These are phyloP conservation scores for Fomitopsis palustris DNA, from an alignment of 1,284 basidiomycete genomes.

Conservation along the genomic window DNA sequence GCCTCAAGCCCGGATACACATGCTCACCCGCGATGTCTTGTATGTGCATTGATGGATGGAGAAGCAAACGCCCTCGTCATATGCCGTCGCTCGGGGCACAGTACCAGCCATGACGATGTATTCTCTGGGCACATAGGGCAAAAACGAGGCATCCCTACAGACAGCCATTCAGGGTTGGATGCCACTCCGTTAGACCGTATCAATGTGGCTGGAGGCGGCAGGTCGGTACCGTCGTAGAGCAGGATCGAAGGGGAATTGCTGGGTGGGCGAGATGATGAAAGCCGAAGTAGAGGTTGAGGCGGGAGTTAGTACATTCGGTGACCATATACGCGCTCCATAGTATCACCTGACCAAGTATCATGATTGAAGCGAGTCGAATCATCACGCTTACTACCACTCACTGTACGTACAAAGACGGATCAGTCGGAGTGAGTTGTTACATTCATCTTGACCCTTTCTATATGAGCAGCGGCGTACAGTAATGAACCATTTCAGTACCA, in stretches of 20 bases:
- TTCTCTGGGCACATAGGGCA: slow-evolving; percentile 27
- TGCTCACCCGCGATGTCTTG: slow-evolving; percentile 23
- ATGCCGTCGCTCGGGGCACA: slow-evolving; percentile 27
- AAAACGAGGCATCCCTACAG: slow-evolving; percentile 29
- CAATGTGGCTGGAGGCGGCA: slow-evolving; percentile 28
- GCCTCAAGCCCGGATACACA: not conserved
- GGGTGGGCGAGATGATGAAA: not conserved
- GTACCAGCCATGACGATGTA: slow-evolving; percentile 10
- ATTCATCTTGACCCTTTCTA: too few species aligned
- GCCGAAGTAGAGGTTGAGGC: slow-evolving; percentile 1
- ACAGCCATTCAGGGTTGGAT: slow-evolving; percentile 53
- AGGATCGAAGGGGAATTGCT: not conserved
- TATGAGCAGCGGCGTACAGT: too few species aligned
- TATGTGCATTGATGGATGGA: slow-evolving; percentile 16
- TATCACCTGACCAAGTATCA: too few species aligned
- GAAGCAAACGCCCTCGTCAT: slow-evolving; percentile 15
- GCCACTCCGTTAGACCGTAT: slow-evolving; percentile 35
- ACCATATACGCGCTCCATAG: too few species aligned
- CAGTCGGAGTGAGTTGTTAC: too few species aligned
- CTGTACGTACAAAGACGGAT: too few species aligned
- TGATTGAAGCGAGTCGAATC: too few species aligned
- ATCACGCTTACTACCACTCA: too few species aligned
- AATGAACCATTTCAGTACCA: too few species aligned
- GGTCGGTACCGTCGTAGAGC: slow-evolving; percentile 3
- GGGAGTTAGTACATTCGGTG: too few species aligned